Evolutionary conservation across 345 rosid genomes (phyloP).

Genomic region (Aethionema arabicum): DNA sequence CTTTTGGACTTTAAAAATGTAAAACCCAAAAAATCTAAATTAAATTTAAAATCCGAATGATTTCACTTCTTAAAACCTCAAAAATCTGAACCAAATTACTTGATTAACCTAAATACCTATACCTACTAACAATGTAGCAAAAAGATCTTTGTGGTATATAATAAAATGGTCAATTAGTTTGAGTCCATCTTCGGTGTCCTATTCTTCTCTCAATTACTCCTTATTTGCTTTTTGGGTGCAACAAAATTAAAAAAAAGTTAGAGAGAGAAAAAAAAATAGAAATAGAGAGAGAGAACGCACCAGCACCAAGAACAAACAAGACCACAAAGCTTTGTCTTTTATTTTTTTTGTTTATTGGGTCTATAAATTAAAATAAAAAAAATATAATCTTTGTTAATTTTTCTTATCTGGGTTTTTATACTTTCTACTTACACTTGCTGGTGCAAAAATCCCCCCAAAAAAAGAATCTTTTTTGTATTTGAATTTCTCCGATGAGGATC

Average conservation of each 20-base stretch:
- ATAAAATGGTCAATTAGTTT: background rate
- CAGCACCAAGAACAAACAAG: constrained; percentile 34
- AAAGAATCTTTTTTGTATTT: constrained; percentile 21
- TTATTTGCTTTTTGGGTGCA: constrained; percentile 58
- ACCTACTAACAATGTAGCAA: background rate
- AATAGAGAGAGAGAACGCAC: background rate
- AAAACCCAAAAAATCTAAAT: too few relatives aligned
- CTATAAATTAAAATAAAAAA: constrained; percentile 5
- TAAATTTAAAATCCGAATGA: too few relatives aligned
- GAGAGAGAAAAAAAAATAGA: constrained; percentile 24
- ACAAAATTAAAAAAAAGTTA: constrained; percentile 48
- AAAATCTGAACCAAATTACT: too few relatives aligned
- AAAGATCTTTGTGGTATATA: background rate
- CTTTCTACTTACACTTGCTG: constrained; percentile 13
- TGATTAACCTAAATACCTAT: too few relatives aligned
- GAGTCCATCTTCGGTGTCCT: constrained; percentile 28
- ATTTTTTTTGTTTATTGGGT: background rate
- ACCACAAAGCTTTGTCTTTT: constrained; percentile 35
- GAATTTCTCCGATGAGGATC: constrained; percentile 69
- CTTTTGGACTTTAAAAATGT: too few relatives aligned
- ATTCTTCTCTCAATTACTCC: constrained; percentile 31
- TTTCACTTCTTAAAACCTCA: too few relatives aligned
- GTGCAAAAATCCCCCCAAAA: constrained; percentile 32
- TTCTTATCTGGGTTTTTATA: constrained; percentile 14
- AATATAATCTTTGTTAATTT: constrained; percentile 20